A percentile compares a stretch with the other conserved stretches of the same genome.
These are phyloP conservation scores for Neurospora cerealis DNA, from an alignment of 495 filamentous ascomycete species.

Conservation along the genomic window DNA sequence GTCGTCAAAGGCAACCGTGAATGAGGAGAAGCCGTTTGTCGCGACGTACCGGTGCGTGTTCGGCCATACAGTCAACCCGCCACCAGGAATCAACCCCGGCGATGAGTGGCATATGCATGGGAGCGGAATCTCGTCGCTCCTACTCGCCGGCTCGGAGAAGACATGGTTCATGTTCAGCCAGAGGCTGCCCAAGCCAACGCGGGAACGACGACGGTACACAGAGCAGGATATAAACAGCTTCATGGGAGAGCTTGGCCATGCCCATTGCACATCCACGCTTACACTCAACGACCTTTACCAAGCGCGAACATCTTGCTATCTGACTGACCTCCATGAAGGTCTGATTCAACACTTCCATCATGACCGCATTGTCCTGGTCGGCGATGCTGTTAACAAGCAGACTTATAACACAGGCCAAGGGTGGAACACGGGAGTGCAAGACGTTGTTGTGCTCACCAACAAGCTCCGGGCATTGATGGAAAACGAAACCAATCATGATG, in stretches of 20 bases:
- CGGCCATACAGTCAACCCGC: slow-evolving; percentile 20
- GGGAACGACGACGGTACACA: slow-evolving; percentile 19
- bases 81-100: background rate
- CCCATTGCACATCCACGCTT: slow-evolving; percentile 14
- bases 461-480: background rate
- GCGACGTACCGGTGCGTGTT: slow-evolving; percentile 26
- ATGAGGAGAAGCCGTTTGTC: slow-evolving; percentile 10
- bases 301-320: slow-evolving; percentile 8
- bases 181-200: slow-evolving; percentile 16
- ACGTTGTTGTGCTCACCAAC: slow-evolving; percentile 28
- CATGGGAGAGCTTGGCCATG: slow-evolving; percentile 19
- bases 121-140: slow-evolving; percentile 16
- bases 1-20: slow-evolving; percentile 11
- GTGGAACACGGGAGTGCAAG: slow-evolving; percentile 26
- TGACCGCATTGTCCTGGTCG: slow-evolving; percentile 27
- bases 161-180: slow-evolving; percentile 30
- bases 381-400: slow-evolving; percentile 36
- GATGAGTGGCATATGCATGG: slow-evolving; percentile 11
- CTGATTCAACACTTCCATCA: slow-evolving; percentile 25
- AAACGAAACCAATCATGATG: background rate
- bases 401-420: slow-evolving; percentile 25
- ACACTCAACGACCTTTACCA: slow-evolving; percentile 23
- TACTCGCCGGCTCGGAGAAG: slow-evolving; percentile 15
- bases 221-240: slow-evolving; percentile 20
- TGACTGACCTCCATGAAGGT: slow-evolving; percentile 28